Conservation (phyloP, 148 eudicot species). For the Camellia lanceoleosa region DNA sequence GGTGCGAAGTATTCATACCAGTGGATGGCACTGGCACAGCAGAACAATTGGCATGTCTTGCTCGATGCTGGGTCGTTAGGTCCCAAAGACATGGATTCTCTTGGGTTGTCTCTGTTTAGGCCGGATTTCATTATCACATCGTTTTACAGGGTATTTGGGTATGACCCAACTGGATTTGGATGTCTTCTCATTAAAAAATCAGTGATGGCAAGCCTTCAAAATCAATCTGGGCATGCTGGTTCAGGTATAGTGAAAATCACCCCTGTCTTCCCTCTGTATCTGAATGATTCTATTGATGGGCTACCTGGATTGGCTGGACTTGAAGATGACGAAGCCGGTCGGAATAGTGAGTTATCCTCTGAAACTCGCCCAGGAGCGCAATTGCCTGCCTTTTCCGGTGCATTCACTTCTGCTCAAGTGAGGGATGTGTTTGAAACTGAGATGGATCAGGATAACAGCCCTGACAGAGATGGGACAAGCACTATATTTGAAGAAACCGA, state of each 20-base stretch:
- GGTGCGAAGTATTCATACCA: slow-evolving; percentile 98
- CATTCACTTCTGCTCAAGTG: slow-evolving; percentile 78
- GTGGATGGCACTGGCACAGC: slow-evolving; percentile 98
- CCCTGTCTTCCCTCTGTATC: slow-evolving; percentile 74
- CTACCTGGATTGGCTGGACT: slow-evolving; percentile 53
- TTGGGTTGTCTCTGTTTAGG: slow-evolving; percentile 80
- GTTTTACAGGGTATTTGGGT: slow-evolving; percentile 84
- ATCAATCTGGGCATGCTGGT: slow-evolving; percentile 75
- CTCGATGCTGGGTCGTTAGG: slow-evolving; percentile 95
- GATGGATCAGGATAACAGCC: slow-evolving; percentile 73
- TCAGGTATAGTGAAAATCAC: slow-evolving; percentile 92
- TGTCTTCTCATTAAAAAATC: slow-evolving; percentile 95
- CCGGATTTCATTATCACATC: slow-evolving; percentile 96
- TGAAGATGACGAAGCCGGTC: slow-evolving; percentile 54
- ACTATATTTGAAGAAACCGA: slow-evolving; percentile 87
- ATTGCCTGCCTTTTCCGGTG: slow-evolving; percentile 95
- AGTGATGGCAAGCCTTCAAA: slow-evolving; percentile 78
- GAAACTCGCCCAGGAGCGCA: slow-evolving; percentile 53
- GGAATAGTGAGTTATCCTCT: slow-evolving; percentile 48
- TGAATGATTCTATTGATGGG: slow-evolving; percentile 81
- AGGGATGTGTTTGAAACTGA: slow-evolving; percentile 88
- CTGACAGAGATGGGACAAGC: slow-evolving; percentile 85
- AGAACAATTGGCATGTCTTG: slow-evolving; percentile 92
- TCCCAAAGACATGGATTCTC: slow-evolving; percentile 98
- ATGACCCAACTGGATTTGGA: slow-evolving; percentile 96